A percentile compares a stretch with the other conserved stretches of the same genome.
Conservation (phyloP, 2,329 filamentous ascomycete genomes). For the Xylaria arbuscula region DNA sequence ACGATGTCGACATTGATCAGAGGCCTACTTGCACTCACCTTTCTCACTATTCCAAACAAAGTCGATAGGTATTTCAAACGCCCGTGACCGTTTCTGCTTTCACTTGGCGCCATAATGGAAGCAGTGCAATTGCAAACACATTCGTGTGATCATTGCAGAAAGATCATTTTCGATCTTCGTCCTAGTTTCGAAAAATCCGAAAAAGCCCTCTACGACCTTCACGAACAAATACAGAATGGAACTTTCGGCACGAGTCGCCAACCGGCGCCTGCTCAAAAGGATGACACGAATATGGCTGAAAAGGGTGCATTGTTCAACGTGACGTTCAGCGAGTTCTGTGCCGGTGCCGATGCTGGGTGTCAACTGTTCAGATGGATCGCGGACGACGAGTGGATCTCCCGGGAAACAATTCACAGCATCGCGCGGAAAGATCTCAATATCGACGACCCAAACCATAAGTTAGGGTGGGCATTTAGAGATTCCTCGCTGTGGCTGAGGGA, state of each 20-base stretch:
- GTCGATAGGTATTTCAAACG: neutral
- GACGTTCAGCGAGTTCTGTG: neutral
- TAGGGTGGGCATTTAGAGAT: constrained; percentile 1
- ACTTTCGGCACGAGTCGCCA: neutral
- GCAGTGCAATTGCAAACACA: constrained; percentile 1
- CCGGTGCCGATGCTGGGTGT: neutral
- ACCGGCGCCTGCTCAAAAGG: neutral
- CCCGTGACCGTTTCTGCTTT: neutral
- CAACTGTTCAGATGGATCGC: neutral
- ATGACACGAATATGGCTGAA: constrained; percentile 2
- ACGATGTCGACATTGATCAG: neutral
- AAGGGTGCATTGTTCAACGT: constrained; percentile 1
- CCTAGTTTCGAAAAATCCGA: neutral
- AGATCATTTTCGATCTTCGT: constrained; percentile 1
- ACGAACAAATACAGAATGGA: neutral
- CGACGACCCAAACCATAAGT: neutral
- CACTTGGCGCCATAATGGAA: neutral
- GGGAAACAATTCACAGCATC: neutral
- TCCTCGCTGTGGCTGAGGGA: neutral
- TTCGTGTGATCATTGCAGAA: neutral
- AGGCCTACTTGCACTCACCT: neutral
- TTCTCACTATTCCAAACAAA: neutral
- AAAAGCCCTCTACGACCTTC: neutral
- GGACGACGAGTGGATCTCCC: constrained; percentile 1
- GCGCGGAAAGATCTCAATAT: neutral